Conservation (phyloP, 1,284 basidiomycete genomes). For the Tylopilus sp. region DNA sequence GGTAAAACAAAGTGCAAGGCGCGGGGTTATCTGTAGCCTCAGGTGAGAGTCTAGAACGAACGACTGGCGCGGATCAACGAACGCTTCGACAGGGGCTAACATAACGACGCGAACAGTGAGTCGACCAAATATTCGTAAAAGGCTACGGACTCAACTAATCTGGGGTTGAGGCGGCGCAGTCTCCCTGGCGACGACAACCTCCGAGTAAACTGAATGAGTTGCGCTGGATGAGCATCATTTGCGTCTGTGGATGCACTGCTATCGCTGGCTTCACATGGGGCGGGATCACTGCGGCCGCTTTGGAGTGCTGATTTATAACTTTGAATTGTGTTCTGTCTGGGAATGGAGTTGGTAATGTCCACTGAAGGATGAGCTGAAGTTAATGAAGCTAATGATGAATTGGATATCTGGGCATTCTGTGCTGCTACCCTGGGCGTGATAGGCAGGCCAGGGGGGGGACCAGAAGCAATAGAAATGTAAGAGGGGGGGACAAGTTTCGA, state of each 20-base stretch:
- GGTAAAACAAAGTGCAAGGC: constrained; percentile 60
- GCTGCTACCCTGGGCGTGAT: constrained; percentile 13
- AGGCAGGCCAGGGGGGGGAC: constrained; percentile 29
- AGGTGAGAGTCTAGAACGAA: constrained; percentile 7
- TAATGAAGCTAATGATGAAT: constrained; percentile 14
- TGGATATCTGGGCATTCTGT: constrained; percentile 10
- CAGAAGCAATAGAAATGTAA: constrained; percentile 26
- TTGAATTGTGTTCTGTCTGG: constrained; percentile 29
- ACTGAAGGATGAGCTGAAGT: constrained; percentile 1
- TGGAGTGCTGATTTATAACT: constrained; percentile 34
- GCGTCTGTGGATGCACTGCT: constrained; percentile 35
- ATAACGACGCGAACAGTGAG: constrained; percentile 11
- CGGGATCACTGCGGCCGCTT: constrained; percentile 17
- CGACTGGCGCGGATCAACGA: constrained; percentile 28
- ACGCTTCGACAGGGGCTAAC: constrained; percentile 56
- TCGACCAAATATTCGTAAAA: constrained; percentile 14
- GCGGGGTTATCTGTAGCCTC: constrained; percentile 47
- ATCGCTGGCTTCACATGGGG: constrained; percentile 27
- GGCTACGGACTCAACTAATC: constrained; percentile 43
- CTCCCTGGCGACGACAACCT: constrained; percentile 34
- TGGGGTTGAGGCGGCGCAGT: constrained; percentile 45
- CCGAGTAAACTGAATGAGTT: constrained; percentile 27
- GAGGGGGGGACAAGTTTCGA: constrained; percentile 42
- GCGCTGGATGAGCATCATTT: constrained; percentile 29
- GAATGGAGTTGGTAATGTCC: constrained; percentile 15